phyloP scores from a whole-genome alignment of 345 rosid species.

The Erysimum cheiranthoides region DNA sequence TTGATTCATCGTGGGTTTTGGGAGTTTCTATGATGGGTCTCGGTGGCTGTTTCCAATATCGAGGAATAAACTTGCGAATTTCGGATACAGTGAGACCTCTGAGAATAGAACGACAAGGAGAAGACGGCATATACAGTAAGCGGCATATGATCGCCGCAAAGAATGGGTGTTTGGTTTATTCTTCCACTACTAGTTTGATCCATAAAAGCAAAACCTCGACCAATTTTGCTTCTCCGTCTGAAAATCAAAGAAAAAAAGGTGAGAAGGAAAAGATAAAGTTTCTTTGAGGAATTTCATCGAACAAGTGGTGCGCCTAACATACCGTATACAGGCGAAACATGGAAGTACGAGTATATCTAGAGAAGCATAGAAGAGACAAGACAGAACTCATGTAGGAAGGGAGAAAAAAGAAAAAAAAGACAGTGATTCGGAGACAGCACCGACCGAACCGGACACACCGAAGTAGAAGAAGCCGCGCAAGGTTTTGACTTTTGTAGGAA shows the following conservation, averaged over 20 bases:
- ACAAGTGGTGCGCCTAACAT: constrained; percentile 35
- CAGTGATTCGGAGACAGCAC: not conserved
- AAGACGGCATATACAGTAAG: constrained; percentile 64
- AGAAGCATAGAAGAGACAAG: not conserved
- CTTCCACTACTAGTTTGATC: constrained; percentile 9
- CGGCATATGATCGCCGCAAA: constrained; percentile 34
- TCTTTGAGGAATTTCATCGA: constrained; percentile 34
- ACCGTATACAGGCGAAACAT: not conserved
- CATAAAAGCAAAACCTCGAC: constrained; percentile 1
- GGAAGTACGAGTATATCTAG: not conserved
- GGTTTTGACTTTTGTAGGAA: constrained; percentile 22
- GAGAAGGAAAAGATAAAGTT: not conserved
- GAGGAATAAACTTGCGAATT: constrained; percentile 56
- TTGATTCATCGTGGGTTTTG: constrained; percentile 35
- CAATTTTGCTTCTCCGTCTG: constrained; percentile 29
- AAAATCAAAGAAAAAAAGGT: constrained; percentile 17
- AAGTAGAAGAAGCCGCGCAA: constrained; percentile 25
- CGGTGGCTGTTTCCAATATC: constrained; percentile 51
- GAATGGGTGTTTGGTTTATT: constrained; percentile 10
- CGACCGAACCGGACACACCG: not conserved
- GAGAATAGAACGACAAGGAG: constrained; percentile 45
- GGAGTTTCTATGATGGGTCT: constrained; percentile 26
- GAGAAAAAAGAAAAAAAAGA: not conserved
- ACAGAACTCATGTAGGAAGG: not conserved
- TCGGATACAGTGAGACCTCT: constrained; percentile 50